Evolutionary conservation across 2,329 filamentous ascomycete species (phyloP), one percentile per base, ranked within the genome.

Genomic region (Lojkania enalia): DNA sequence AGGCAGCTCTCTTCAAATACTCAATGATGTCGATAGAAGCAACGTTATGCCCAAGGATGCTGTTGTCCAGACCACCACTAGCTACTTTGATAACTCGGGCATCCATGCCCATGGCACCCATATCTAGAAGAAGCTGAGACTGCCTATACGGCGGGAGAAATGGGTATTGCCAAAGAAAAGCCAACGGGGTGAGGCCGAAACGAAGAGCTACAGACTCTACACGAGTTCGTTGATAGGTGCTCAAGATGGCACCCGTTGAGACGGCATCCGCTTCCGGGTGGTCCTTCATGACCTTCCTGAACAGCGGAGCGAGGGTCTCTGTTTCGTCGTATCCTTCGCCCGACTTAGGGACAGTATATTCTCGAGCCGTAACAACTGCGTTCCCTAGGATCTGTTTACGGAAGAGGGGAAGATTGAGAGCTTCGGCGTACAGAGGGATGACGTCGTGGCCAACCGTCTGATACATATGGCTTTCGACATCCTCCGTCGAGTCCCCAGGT

Each of bases 381-480:
- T 73, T 75, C 30, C 92, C 94, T 1, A 70, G 65, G 56, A 97
- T 96, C 41, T 83, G 75, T 57, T 85, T 82, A 15, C 94, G 85
- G 70, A 94, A 96, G 2, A 99, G 77, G 18, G 92, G 92, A 23
- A 97, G 77, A 0, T 79, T 83, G 1, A 96, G 84, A 23, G 89
- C 90, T 36, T 81, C 71, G 48, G 85, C 84, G 66, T 96, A 97
- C 13, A 96, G 79, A 2, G 91, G 90, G 45, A 97, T 86, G 14
- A 96, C 76, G 46, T 83, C 80, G 71, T 97, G 90, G 11, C 94
- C 94, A 48, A 96, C 88, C 2, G 94, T 99, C 76, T 99, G 94
- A 76, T 97, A 99, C 94, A 99, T 99, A 83, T 94, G 97, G 74
- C 91, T 96, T 71, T 99, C 90, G 58, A 95, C 79, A 68, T 97